Base-by-base conservation (phyloP, 176 grass and related monocot species). In the Guadua angustifolia region DNA sequence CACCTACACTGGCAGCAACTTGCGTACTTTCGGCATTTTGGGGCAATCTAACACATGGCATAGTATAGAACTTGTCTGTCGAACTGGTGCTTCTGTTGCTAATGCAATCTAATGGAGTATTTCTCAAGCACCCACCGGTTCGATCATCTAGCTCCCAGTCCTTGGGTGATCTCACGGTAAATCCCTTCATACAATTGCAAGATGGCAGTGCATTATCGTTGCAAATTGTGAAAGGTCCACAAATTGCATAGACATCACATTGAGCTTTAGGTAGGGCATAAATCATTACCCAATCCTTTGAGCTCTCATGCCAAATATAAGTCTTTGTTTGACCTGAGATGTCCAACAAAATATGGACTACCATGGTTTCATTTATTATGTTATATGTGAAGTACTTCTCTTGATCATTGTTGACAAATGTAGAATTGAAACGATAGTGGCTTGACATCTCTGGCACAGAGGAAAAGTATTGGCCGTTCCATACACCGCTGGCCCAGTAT, bases 181-280 rank as follows among this genome's bases (percentile, higher is more conserved):
- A 93, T 16, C 88, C 91, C 62, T 88, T 69, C 45, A 88, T 47
- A 7, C 91, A 93, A 5, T 57, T 73, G 71, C 91, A 93, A 21
- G 18, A 14, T 29, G 56, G 70, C 38, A 68, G 5, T 4, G 1
- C 39, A 11, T 60, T 75, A 0, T 81, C 77, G 35, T 32, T 69
- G 77, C 88, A 93, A 39, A 44, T 82, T 49, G 81, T 79, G 47
- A 82, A 90, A 69, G 91, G 46, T 44, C 91, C 88, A 38, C 88
- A 90, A 5, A 69, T 10, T 35, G 74, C 77, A 9, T 79, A 75
- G 9, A 88, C 85, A 60, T 84, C 75, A 15, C 91, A 93, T 35
- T 68, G 80, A 33, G 11, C 19, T 72, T 7, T 72, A 0, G 91
- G 91, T 13, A 63, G 45, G 29, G 83, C 9, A 47, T 15, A 70